Evolutionary conservation across 2,329 filamentous ascomycete species (phyloP).

Genomic region (Berkeleyomyces rouxiae): DNA sequence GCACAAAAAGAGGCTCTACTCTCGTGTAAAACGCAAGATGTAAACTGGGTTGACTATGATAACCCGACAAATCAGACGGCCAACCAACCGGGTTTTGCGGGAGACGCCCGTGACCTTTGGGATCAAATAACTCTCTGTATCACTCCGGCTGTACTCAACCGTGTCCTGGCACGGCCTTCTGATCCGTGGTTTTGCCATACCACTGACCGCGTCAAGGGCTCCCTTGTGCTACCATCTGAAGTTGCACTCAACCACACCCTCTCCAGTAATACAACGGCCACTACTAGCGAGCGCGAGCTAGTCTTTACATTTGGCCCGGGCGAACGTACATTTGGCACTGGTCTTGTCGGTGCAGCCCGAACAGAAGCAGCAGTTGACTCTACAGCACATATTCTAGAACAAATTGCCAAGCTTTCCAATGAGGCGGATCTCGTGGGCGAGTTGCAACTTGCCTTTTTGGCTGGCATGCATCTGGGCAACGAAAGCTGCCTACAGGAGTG

Average conservation of each 20-base stretch:
- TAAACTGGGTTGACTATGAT: conserved; percentile 29
- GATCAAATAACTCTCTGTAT: conserved; percentile 33
- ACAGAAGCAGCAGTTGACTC: conserved; percentile 32
- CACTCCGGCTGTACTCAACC: conserved; percentile 26
- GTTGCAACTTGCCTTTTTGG: conserved; percentile 42
- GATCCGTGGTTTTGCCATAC: conserved; percentile 38
- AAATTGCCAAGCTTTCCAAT: conserved; percentile 6
- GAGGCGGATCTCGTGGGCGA: conserved; percentile 37
- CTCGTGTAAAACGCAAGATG: background rate
- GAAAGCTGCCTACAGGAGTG: conserved; percentile 44
- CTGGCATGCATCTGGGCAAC: conserved; percentile 41
- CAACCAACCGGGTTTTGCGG: conserved; percentile 16
- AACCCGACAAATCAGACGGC: conserved; percentile 18
- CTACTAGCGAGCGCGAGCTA: conserved; percentile 24
- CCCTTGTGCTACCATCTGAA: conserved; percentile 23
- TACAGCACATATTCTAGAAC: conserved; percentile 27
- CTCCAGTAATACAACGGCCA: conserved; percentile 20
- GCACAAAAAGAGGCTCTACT: background rate
- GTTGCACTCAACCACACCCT: conserved; percentile 26
- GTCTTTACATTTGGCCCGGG: conserved; percentile 31
- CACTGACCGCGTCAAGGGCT: conserved; percentile 32
- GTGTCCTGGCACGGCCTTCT: conserved; percentile 27
- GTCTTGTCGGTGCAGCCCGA: conserved; percentile 23
- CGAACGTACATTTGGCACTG: conserved; percentile 26
- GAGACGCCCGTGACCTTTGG: conserved; percentile 29